phyloP scores from a whole-genome alignment of 2,329 filamentous ascomycete genomes.

The Knufia petricola region DNA sequence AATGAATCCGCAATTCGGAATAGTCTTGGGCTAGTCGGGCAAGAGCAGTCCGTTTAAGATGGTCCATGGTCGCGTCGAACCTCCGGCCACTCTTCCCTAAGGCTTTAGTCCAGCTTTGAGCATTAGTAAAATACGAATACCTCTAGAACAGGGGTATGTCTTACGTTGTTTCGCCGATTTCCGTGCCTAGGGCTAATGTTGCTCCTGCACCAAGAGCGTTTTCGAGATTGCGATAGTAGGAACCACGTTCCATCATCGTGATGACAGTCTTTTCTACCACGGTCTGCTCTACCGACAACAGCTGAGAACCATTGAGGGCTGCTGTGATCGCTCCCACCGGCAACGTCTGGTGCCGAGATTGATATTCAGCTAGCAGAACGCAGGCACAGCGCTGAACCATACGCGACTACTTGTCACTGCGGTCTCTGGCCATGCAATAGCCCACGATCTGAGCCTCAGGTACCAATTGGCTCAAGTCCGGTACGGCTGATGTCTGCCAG shows the following conservation, averaged over 20 bases:
- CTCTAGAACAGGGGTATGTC: not conserved
- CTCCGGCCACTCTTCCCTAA: not conserved
- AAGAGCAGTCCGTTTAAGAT: not conserved
- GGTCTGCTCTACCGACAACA: not conserved
- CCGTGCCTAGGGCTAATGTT: not conserved
- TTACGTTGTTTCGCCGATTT: not conserved
- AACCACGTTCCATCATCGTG: not conserved
- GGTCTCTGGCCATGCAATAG: not conserved
- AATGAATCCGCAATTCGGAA: not conserved
- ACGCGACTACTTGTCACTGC: conserved; percentile 2
- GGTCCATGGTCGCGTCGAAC: not conserved
- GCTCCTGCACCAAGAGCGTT: conserved; percentile 1
- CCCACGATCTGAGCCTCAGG: conserved; percentile 1
- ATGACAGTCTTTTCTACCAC: not conserved
- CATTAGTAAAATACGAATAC: not conserved
- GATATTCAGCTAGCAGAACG: not conserved
- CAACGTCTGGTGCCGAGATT: not conserved
- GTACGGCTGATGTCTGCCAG: not conserved
- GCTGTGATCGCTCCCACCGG: not conserved
- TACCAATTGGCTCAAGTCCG: not conserved
- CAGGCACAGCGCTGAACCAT: not conserved
- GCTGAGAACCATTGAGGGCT: not conserved
- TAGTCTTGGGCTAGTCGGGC: not conserved
- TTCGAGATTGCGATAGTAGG: not conserved
- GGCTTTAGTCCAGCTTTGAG: not conserved